These are phyloP conservation scores for Salix purpurea DNA, from an alignment of 345 rosid genomes.

Conservation along the genomic window DNA sequence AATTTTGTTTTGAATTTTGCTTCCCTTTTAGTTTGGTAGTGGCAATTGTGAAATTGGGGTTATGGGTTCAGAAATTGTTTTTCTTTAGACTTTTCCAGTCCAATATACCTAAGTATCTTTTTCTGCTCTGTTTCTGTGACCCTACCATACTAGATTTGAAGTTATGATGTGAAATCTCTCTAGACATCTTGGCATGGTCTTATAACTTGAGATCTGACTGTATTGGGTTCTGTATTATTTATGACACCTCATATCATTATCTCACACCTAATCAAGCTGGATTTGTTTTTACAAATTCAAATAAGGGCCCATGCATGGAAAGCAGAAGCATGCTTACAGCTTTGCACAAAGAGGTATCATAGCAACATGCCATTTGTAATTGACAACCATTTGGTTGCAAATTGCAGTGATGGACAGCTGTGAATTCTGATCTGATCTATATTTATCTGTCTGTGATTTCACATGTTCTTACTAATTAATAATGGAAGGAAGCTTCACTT, in stretches of 20 bases:
- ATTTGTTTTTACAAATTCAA: neutral
- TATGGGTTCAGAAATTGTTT: neutral
- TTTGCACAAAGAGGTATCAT: neutral
- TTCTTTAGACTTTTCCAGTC: neutral
- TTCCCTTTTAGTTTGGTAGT: neutral
- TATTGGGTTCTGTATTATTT: neutral
- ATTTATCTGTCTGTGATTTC: neutral
- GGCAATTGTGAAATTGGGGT: neutral
- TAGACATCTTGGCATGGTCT: neutral
- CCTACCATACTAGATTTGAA: neutral
- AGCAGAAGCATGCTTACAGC: neutral
- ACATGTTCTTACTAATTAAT: neutral
- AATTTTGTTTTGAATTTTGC: neutral
- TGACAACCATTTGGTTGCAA: neutral
- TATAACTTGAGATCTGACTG: neutral
- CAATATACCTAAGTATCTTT: neutral
- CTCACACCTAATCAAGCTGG: neutral
- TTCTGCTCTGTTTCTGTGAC: neutral
- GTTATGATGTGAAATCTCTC: neutral
- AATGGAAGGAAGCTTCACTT: neutral
- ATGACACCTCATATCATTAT: neutral
- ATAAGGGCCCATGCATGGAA: neutral
- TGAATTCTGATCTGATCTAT: neutral
- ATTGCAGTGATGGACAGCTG: slow-evolving; percentile 17
- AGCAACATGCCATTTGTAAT: neutral